Evolutionary conservation across 176 grass and related monocot species (phyloP).

Genomic region (Triticum urartu): DNA sequence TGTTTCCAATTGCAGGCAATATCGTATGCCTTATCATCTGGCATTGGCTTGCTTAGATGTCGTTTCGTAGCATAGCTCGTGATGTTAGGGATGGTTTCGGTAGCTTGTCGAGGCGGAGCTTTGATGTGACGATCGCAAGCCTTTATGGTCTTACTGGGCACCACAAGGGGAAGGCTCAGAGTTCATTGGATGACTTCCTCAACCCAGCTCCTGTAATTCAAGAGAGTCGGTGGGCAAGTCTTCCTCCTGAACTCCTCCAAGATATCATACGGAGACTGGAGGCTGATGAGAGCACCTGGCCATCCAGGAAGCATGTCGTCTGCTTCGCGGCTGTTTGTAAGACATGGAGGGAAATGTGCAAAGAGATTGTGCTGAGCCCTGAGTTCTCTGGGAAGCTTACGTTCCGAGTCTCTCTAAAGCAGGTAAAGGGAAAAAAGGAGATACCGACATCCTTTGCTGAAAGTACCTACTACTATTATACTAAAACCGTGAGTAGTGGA

Average conservation of each 20-base stretch:
- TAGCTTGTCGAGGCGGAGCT: conserved; percentile 78
- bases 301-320: conserved; percentile 76
- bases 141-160: conserved; percentile 67
- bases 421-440: conserved; percentile 44
- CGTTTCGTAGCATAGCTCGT: conserved; percentile 87
- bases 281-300: conserved; percentile 79
- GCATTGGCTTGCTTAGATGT: conserved; percentile 55
- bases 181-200: conserved; percentile 57
- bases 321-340: conserved; percentile 88
- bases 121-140: conserved; percentile 81
- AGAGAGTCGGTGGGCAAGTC: conserved; percentile 77
- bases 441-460: background rate
- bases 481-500: background rate
- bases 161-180: conserved; percentile 57
- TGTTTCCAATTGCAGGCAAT: conserved; percentile 16
- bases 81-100: conserved; percentile 93
- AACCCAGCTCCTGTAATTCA: conserved; percentile 47
- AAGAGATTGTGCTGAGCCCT: conserved; percentile 88
- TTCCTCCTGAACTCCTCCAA: conserved; percentile 90
- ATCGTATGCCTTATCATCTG: conserved; percentile 38
- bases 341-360: conserved; percentile 99
- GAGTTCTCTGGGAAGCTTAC: conserved; percentile 92
- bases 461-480: background rate
- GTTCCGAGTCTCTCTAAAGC: conserved; percentile 93
- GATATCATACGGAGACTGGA: conserved; percentile 85